Evolutionary conservation across 1,284 basidiomycete species (phyloP), one percentile per base, ranked within the genome.

Genomic region (Leccinum insolens): DNA sequence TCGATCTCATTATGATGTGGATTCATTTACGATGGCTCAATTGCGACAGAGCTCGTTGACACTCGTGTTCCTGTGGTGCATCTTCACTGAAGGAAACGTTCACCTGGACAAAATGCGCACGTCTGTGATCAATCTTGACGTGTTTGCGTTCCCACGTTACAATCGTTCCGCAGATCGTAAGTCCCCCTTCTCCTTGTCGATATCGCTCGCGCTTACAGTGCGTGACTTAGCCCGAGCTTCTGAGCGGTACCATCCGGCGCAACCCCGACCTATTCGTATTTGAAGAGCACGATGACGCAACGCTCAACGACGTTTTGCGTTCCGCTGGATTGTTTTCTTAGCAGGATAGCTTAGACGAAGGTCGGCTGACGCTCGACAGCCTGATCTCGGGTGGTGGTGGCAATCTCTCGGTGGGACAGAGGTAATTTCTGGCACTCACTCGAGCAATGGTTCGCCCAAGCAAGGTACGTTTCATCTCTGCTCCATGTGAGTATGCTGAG

Each of bases 341-440:
- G 4, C 86, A 88, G 71, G 79, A 71, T 52, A 84, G 88, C 72
- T 65, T 25, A 17, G 84, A 86, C 39, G 82, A 87, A 70, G 55
- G 41, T 57, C 80, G 79, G 44, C 80, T 34, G 2, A 68, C 70
- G 2, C 67, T 73, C 20, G 71, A 73, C 39, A 73, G 58, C 83
- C n/a, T 79, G 83, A 85, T 91, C 58, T 79, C 88, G 1, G 82
- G 83, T 61, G 88, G 86, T 0, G 90, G 91, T 6, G 77, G 82
- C 20, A 93, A 93, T 73, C 80, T 93, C 34, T 89, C 86, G 2
- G 87, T 91, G 41, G 91, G 91, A 3, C 89, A 93, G 74, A 82
- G 91, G 4, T 91, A 93, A 74, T 88, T 86, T 20, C 37, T 83
- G 44, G 83, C 84, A 0, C 79, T 86, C 4, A 86, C 87, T 0